phyloP scores from a whole-genome alignment of 768 basidiomycete species.

The Termitomyces sp. region DNA sequence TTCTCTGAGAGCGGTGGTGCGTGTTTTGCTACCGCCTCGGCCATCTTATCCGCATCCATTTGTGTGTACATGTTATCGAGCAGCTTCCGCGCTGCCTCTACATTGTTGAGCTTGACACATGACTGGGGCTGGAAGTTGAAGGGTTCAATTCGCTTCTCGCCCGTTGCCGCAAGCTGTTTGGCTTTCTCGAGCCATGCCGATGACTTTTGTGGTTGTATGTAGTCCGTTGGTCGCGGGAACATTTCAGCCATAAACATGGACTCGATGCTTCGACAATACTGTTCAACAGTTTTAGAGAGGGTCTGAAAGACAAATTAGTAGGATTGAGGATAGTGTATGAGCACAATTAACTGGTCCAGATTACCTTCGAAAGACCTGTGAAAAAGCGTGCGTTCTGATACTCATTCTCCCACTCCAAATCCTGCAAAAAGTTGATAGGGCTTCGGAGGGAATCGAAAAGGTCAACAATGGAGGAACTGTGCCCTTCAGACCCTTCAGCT shows the following conservation, averaged over 20 bases:
- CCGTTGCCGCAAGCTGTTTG: constrained; percentile 62
- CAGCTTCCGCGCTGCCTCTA: constrained; percentile 84
- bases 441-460: constrained; percentile 91
- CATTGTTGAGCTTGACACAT: constrained; percentile 96
- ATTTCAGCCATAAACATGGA: constrained; percentile 91
- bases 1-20: constrained; percentile 73
- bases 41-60: constrained; percentile 84
- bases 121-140: constrained; percentile 94
- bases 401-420: constrained; percentile 88
- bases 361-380: constrained; percentile 81
- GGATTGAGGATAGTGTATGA: neutral
- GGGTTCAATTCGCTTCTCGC: constrained; percentile 90
- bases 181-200: constrained; percentile 88
- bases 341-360: neutral
- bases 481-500: constrained; percentile 71
- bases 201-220: constrained; percentile 78
- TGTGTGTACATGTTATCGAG: constrained; percentile 93
- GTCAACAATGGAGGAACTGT: constrained; percentile 97
- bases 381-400: constrained; percentile 88
- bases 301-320: constrained; percentile 43
- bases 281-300: constrained; percentile 85
- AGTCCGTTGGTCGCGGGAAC: constrained; percentile 80
- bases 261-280: constrained; percentile 86
- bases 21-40: constrained; percentile 49
- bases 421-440: constrained; percentile 83